phyloP scores from a whole-genome alignment of 129 eudicot genomes.

The Mikania micrantha region DNA sequence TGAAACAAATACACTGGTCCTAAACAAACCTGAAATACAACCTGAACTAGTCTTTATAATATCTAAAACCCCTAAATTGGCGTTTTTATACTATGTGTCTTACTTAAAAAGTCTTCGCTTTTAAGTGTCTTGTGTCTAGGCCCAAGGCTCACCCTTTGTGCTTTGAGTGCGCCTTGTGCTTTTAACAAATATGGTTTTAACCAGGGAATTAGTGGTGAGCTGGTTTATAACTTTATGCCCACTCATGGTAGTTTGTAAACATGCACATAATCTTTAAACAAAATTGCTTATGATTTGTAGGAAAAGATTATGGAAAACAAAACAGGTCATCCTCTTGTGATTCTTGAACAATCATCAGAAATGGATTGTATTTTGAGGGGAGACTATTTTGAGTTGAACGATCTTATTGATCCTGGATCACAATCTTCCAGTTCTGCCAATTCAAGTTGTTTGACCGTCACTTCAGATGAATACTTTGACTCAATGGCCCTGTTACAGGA shows the following conservation, averaged over 20 bases:
- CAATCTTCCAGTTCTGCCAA: conserved; percentile 51
- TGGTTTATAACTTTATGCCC: neutral
- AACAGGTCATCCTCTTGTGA: neutral
- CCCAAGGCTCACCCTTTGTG: too few species aligned
- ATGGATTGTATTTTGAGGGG: conserved; percentile 35
- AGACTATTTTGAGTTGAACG: conserved; percentile 62
- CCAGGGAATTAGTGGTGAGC: conserved; percentile 28
- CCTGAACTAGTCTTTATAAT: too few species aligned
- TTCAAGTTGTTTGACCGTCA: conserved; percentile 44
- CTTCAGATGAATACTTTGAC: conserved; percentile 63
- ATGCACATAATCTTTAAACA: neutral
- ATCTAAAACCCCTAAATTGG: too few species aligned
- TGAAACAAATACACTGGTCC: too few species aligned
- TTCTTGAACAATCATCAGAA: conserved; percentile 20
- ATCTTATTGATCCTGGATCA: conserved; percentile 46
- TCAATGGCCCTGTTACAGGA: conserved; percentile 40
- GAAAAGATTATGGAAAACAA: conserved; percentile 10
- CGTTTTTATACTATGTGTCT: too few species aligned
- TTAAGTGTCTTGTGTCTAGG: too few species aligned
- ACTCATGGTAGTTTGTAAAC: neutral
- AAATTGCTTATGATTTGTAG: conserved; percentile 6
- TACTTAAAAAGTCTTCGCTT: too few species aligned
- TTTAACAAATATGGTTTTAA: neutral
- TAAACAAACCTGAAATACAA: too few species aligned
- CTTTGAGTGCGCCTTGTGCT: too few species aligned